These are phyloP conservation scores for Carex cristatella DNA, from an alignment of 176 grass and related monocot genomes.

Conservation along the genomic window DNA sequence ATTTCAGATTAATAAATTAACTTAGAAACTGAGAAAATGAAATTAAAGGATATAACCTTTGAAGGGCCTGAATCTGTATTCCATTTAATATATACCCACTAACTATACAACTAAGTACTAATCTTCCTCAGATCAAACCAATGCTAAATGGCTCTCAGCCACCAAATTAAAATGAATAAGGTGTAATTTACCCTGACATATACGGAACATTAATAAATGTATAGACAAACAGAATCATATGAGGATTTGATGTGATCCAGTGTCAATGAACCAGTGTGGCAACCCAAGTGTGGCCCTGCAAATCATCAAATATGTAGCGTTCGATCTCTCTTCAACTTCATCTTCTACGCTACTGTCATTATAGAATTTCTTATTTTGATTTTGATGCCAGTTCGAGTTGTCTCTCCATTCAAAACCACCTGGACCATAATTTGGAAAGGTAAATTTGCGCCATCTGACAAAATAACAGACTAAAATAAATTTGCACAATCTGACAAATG, in stretches of 20 bases:
- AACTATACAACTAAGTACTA: background rate
- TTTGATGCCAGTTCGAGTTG: constrained; percentile 22
- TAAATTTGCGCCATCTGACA: background rate
- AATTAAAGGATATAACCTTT: constrained; percentile 37
- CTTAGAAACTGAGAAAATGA: background rate
- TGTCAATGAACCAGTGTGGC: constrained; percentile 51
- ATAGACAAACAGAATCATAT: constrained; percentile 37
- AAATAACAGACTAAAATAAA: too few relatives aligned
- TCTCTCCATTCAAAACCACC: constrained; percentile 22
- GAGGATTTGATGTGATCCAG: constrained; percentile 71
- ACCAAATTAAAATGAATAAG: background rate
- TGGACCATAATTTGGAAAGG: constrained; percentile 7
- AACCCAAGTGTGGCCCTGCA: constrained; percentile 64
- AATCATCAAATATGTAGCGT: constrained; percentile 23
- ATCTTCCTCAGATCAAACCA: background rate
- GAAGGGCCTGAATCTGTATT: constrained; percentile 55
- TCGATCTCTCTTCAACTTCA: constrained; percentile 32
- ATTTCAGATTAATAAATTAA: background rate
- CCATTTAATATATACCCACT: background rate
- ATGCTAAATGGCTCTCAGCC: constrained; percentile 2
- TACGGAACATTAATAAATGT: background rate
- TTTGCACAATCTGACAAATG: background rate
- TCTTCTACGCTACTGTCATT: constrained; percentile 76
- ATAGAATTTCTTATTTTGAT: constrained; percentile 19
- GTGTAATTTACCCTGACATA: background rate